phyloP scores from a whole-genome alignment of 1,284 basidiomycete species.

The Cerioporus squamosus region DNA sequence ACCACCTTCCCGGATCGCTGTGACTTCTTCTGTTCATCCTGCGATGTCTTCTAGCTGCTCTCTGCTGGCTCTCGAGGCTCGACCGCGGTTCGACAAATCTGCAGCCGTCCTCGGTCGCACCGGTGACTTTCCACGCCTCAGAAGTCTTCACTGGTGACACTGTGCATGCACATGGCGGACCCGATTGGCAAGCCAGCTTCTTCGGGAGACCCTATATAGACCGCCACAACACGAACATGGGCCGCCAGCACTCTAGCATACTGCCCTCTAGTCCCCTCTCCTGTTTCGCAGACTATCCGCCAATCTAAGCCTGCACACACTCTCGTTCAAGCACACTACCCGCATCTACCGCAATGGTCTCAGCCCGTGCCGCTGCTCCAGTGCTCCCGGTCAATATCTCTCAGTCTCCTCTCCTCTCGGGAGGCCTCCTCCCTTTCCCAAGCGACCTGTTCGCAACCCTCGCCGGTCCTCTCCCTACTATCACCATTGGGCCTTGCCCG shows the following conservation, averaged over 20 bases:
- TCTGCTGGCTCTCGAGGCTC: background rate
- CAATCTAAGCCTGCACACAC: background rate
- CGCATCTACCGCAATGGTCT: conserved; percentile 5
- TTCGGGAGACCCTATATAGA: conserved; percentile 6
- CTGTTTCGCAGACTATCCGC: background rate
- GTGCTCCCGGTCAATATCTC: conserved; percentile 34
- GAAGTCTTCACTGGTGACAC: background rate
- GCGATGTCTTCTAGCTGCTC: conserved; percentile 2
- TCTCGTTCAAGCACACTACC: conserved; percentile 5
- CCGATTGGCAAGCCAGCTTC: background rate
- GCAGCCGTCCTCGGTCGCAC: too few species aligned
- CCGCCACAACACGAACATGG: background rate
- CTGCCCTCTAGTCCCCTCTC: background rate
- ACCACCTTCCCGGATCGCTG: background rate
- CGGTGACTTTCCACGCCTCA: background rate
- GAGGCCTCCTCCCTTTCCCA: conserved; percentile 26
- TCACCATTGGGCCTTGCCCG: conserved; percentile 14
- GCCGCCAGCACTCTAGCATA: conserved; percentile 20
- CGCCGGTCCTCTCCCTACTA: conserved; percentile 15
- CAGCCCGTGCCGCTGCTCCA: conserved; percentile 21
- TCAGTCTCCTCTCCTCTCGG: conserved; percentile 35
- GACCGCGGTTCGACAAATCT: too few species aligned
- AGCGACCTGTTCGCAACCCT: conserved; percentile 29
- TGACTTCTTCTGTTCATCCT: background rate
- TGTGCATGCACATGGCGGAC: too few species aligned